A percentile compares a stretch with the other conserved stretches of the same genome.
Conservation (phyloP, 1,284 basidiomycete species). For the Tilletia horrida region DNA sequence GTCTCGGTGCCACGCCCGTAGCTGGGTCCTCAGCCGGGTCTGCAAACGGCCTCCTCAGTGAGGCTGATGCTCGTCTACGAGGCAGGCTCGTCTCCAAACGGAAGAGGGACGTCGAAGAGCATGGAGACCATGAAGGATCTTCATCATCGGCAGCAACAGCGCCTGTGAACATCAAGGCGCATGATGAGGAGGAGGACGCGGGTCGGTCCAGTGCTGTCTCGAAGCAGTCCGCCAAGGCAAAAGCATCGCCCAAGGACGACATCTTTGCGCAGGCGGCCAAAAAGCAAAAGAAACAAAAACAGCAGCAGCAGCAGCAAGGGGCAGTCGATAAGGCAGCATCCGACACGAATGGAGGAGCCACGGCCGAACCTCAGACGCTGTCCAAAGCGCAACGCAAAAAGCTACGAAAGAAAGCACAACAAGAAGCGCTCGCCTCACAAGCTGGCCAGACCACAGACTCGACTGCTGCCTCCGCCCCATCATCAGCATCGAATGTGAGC, state of each 20-base stretch:
- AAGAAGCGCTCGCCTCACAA: slow-evolving; percentile 21
- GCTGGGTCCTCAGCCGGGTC: background rate
- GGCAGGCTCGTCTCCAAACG: slow-evolving; percentile 35
- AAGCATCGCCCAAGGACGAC: background rate
- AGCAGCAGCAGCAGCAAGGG: background rate
- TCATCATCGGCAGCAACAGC: background rate
- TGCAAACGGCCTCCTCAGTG: slow-evolving; percentile 23
- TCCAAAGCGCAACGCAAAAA: slow-evolving; percentile 47
- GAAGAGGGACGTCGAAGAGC: slow-evolving; percentile 23
- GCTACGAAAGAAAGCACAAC: slow-evolving; percentile 38
- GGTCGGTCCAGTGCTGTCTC: slow-evolving; percentile 22
- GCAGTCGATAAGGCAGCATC: too few species aligned
- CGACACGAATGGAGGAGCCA: background rate
- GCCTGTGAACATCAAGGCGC: background rate
- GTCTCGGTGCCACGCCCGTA: slow-evolving; percentile 38
- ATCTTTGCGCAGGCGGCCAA: slow-evolving; percentile 22
- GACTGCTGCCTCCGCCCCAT: too few species aligned
- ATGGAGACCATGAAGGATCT: slow-evolving; percentile 1
- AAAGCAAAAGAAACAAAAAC: slow-evolving; percentile 28
- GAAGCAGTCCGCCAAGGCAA: slow-evolving; percentile 25
- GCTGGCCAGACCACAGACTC: background rate
- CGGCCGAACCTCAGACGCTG: slow-evolving; percentile 29
- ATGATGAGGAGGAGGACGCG: slow-evolving; percentile 29
- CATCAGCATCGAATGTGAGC: slow-evolving; percentile 4
- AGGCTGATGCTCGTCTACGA: slow-evolving; percentile 34